Evolutionary conservation across 1,284 basidiomycete genomes (phyloP), one percentile per base, ranked within the genome.

Genomic region (Sparassis latifolia): DNA sequence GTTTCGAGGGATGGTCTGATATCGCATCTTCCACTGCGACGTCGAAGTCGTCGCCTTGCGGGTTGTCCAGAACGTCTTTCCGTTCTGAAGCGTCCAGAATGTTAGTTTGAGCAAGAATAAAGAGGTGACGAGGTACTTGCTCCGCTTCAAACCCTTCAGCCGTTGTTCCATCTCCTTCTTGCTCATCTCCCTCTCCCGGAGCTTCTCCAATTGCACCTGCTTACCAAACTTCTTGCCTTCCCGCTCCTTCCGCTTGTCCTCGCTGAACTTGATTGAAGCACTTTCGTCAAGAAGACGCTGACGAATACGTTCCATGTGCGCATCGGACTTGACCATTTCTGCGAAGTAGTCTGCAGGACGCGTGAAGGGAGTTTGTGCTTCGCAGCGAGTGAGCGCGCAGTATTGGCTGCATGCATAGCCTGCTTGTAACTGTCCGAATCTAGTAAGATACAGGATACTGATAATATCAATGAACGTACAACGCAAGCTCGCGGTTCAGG

Each of bases 151-250:
- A 5, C 82, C 84, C 63, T 90, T 86, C 47, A 95, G 72, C 42
- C 84, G 73, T 58, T 95, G 90, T 53, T 89, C 86, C 78, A 92
- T 85, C 53, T 89, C 85, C 72, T 92, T 94, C 79, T 94, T 72
- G 52, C 69, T 68, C 53, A 66, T 68, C 66, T 91, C 82, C 43
- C 92, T 72, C 72, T 92, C 86, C 65, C 86, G 84, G 60, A 86
- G 72, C 70, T 91, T 91, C 70, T 93, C 89, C 48, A 86, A 72
- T 70, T 95, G 92, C 28, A 98, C 93, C 70, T 97, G 92, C 69
- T 98, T 98, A 45, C 96, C 96, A 64, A 92, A 97, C 77, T 98
- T 98, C 76, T 98, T 98, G 54, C 93, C 87, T 64, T 97, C 91
- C 47, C 96, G 80, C 70, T 97, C 91, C 63, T 86, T 87, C 62